phyloP scores from a whole-genome alignment of 1,284 basidiomycete genomes.

The Neonothopanus nambi region DNA sequence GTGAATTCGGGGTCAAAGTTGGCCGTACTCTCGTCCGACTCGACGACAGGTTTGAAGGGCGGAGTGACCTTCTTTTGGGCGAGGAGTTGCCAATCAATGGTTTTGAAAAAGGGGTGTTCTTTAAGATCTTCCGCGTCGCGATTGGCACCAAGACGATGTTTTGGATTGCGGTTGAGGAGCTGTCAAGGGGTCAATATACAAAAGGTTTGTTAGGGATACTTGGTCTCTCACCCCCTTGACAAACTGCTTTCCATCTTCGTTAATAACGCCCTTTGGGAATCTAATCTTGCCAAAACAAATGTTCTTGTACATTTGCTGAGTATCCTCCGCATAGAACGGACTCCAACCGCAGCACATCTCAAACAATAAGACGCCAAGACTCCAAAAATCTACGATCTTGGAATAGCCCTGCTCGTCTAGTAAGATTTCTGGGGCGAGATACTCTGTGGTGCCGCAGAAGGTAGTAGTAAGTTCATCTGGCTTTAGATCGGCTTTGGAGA shows the following conservation, averaged over 20 bases:
- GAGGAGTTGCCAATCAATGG: conserved; percentile 89
- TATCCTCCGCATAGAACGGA: conserved; percentile 99
- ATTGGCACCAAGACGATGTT: conserved; percentile 90
- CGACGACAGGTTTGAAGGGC: conserved; percentile 97
- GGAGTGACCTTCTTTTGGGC: conserved; percentile 91
- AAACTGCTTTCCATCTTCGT: conserved; percentile 98
- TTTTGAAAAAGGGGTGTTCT: conserved; percentile 93
- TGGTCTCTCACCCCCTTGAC: conserved; percentile 90
- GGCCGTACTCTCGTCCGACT: conserved; percentile 95
- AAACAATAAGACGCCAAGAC: conserved; percentile 86
- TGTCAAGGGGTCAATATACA: conserved; percentile 33
- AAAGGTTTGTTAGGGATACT: too few species aligned
- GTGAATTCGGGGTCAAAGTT: conserved; percentile 99
- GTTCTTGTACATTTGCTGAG: conserved; percentile 99
- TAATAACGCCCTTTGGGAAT: conserved; percentile 96
- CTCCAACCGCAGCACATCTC: conserved; percentile 99
- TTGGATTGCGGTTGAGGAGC: conserved; percentile 97
- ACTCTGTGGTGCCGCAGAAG: conserved; percentile 96
- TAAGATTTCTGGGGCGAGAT: conserved; percentile 98
- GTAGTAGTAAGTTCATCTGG: conserved; percentile 96
- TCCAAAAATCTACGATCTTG: conserved; percentile 99
- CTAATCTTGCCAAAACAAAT: conserved; percentile 99
- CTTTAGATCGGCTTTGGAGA: conserved; percentile 94
- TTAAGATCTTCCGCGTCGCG: conserved; percentile 94
- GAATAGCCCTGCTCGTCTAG: conserved; percentile 98